Base-by-base conservation (phyloP, 116 monocot genomes). In the Papilionanthe hybrid region DNA sequence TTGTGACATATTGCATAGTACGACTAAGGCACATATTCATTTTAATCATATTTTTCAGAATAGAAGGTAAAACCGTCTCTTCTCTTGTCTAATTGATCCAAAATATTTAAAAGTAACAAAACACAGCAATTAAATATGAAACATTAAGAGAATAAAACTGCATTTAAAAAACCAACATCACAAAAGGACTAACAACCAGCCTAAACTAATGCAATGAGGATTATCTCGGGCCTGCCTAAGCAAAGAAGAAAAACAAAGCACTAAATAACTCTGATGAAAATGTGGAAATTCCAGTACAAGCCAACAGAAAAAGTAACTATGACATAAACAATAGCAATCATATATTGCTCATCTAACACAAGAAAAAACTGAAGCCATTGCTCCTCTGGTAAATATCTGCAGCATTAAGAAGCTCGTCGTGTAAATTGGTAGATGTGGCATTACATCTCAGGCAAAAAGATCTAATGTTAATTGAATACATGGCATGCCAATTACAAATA, bases 71-170 rank as follows among this genome's bases (percentile, higher is more conserved):
- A n/a, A 65, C 22, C 65, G 2, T n/a, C 65, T 65, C 15, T 22
- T 63, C 63, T 4, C 4, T 37, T 65, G 22, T 8, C 3, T 23
- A 65, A 23, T 65, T 19, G n/a, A 65, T 2, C 65, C 65, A 65
- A 65, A n/a, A 65, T 65, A 22, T 22, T 65, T 65, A 65, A 65
- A 55, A 65, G 65, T 65, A 65, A 23, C 65, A 65, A 65, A 65
- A 65, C 23, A 65, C 22, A n/a, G 65, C 65, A 67, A 67, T 28
- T 9, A 67, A 67, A n/a, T 28, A 28, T 12, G 7, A 67, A 27
- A 67, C 28, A 27, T 67, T 67, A 67, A 28, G 5, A 45, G 45
- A 4, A 37, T 10, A 45, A 45, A 58, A 58, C 18, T 58, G n/a
- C n/a, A 58, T 58, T 58, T 18, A 15, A 5, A 58, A 58, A 19